phyloP scores from a whole-genome alignment of 1,139 yeast species.

The Candida buenavistaensis region DNA sequence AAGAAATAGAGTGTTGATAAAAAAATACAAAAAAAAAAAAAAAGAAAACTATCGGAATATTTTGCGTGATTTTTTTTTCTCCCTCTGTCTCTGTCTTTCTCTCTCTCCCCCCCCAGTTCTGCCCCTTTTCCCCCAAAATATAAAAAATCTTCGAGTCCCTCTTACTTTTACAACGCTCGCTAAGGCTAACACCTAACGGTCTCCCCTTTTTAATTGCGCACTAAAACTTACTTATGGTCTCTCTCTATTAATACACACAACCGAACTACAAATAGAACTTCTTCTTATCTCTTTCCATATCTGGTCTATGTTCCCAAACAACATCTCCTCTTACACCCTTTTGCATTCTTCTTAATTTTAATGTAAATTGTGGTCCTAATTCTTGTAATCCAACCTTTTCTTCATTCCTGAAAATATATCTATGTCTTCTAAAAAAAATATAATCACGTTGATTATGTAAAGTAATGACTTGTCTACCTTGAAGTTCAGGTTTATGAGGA shows the following conservation, averaged over 20 bases:
- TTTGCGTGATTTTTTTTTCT: constrained; percentile 7
- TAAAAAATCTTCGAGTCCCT: too few relatives aligned
- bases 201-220: too few relatives aligned
- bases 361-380: constrained; percentile 93
- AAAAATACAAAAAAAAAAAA: neutral
- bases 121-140: too few relatives aligned
- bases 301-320: constrained; percentile 95
- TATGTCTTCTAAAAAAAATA: constrained; percentile 91
- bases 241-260: neutral
- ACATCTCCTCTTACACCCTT: constrained; percentile 88
- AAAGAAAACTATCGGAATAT: neutral
- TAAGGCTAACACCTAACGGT: too few relatives aligned
- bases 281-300: constrained; percentile 94
- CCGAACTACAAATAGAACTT: constrained; percentile 72
- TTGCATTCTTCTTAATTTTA: constrained; percentile 83
- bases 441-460: constrained; percentile 95
- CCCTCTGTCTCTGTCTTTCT: neutral
- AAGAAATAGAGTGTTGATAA: neutral
- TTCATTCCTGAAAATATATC: constrained; percentile 85
- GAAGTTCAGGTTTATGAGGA: constrained; percentile 90
- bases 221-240: neutral
- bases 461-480: constrained; percentile 94
- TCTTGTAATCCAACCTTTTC: constrained; percentile 94
- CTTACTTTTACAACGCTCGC: too few relatives aligned
- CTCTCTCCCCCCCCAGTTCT: too few relatives aligned